These are phyloP conservation scores for Alternaria viburni DNA, from an alignment of 2,329 filamentous ascomycete genomes.

Conservation along the genomic window DNA sequence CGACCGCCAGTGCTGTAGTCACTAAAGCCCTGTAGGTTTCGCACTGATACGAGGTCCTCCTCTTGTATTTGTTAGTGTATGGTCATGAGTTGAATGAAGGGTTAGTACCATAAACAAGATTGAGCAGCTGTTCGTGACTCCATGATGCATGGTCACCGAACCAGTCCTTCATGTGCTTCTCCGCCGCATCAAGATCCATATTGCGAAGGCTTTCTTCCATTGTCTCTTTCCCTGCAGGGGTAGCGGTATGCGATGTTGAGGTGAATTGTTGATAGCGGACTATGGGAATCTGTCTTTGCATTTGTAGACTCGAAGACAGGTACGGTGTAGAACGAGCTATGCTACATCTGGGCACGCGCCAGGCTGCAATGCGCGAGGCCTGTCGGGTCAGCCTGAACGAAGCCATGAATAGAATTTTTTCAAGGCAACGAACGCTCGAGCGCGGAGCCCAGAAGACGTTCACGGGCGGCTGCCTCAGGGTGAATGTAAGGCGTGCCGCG, in stretches of 20 bases:
- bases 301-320: neutral
- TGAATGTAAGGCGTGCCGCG: neutral
- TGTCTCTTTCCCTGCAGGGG: neutral
- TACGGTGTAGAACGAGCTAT: neutral
- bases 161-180: conserved; percentile 12
- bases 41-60: conserved; percentile 1
- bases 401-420: neutral
- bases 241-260: neutral
- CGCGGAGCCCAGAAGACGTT: neutral
- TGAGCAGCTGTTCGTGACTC: conserved; percentile 16
- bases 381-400: neutral
- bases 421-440: neutral
- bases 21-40: neutral
- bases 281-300: neutral
- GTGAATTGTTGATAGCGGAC: neutral
- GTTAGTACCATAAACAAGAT: conserved; percentile 2
- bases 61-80: neutral
- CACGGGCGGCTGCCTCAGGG: neutral
- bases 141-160: conserved; percentile 19
- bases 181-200: conserved; percentile 14
- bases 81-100: neutral
- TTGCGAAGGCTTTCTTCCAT: conserved; percentile 1
- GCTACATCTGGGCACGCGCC: neutral
- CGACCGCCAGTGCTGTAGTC: conserved; percentile 8
- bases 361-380: neutral